phyloP scores from a whole-genome alignment of 1,284 basidiomycete genomes.

The Sporisorium scitamineum region DNA sequence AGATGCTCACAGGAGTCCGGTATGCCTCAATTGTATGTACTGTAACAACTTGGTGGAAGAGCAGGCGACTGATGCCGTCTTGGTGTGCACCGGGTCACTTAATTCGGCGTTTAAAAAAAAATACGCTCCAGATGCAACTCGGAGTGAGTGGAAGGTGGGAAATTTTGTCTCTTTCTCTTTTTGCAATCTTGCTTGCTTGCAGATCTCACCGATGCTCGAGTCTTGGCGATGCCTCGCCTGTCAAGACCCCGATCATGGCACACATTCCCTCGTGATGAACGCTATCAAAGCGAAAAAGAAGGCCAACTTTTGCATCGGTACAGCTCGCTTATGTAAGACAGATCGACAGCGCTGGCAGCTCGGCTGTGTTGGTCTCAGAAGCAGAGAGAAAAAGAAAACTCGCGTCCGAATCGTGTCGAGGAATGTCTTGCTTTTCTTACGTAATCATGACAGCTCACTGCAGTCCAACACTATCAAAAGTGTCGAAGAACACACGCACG shows the following conservation, averaged over 20 bases:
- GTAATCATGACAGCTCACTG: conserved; percentile 24
- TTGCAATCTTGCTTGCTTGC: neutral
- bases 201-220: neutral
- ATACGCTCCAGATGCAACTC: neutral
- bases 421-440: conserved; percentile 3
- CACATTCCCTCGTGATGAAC: neutral
- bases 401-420: neutral
- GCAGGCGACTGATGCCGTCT: neutral
- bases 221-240: too few species aligned
- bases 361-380: conserved; percentile 29
- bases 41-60: neutral
- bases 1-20: neutral
- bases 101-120: conserved; percentile 3
- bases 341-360: conserved; percentile 21
- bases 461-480: conserved; percentile 15
- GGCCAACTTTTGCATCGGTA: neutral
- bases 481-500: conserved; percentile 1
- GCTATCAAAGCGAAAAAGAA: neutral
- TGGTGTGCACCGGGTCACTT: neutral
- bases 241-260: neutral
- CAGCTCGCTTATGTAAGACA: conserved; percentile 23
- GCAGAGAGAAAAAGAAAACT: neutral
- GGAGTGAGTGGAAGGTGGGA: neutral
- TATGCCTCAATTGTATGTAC: neutral
- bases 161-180: neutral